Base-by-base conservation (phyloP, 169 alveolate genomes). In the Prorocentrum cordatum region DNA sequence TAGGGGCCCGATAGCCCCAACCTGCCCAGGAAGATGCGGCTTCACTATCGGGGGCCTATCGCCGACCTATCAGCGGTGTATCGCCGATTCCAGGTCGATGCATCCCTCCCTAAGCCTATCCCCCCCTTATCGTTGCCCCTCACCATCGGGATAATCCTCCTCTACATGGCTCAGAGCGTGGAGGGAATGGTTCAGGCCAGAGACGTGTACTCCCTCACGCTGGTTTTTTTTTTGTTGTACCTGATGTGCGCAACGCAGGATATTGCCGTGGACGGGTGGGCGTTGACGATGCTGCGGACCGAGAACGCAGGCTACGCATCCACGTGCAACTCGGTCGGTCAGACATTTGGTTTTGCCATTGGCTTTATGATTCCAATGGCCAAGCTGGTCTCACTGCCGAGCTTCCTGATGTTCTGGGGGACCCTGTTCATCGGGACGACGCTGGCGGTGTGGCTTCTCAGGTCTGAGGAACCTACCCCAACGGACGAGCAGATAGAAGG, bases 261-360 rank as follows among this genome's bases (percentile, higher is more conserved):
- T 89, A 96, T 96, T 58, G 98, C 98, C 3, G 98, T 97, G 27
- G 99, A 97, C 80, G 98, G 98, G 20, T 97, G 99, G 99, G 98
- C 98, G 16, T 83, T 97, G 42, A 95, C 96, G 26, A 93, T 96
- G 87, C 94, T 97, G 24, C 72, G 95, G 16, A 93, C 85, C 32
- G 93, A 93, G 50, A 94, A 95, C 87, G 86, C 66, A 27, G 92
- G 95, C 66, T 22, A 68, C 66, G 93, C 93, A 18, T 92, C 94
- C n/a, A 92, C 93, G 31, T 91, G 94, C 86, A 93, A 93, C 88
- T 54, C 92, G 20, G 87, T 91, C 66, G 94, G 94, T 4, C 94
- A 93, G 83, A 91, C 94, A 20, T 62, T 77, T n/a, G 94, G 94
- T 18, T 91, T 91, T 62, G 83, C 84, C 33, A 45, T 86, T 18